Conservation (phyloP, 768 basidiomycete species). For the Lactarius akahatsu region DNA sequence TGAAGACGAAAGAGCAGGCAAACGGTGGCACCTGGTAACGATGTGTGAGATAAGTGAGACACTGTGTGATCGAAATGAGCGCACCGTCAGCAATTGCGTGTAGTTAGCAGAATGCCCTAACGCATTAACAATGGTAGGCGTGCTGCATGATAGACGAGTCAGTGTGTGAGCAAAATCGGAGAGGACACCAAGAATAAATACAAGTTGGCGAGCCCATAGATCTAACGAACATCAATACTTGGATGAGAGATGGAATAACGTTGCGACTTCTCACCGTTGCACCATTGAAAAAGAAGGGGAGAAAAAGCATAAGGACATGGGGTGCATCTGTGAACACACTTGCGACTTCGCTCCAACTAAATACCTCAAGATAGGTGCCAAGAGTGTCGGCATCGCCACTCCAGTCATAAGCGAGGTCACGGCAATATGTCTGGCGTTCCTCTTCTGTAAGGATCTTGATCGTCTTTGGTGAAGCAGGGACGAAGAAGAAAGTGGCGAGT, state of each 20-base stretch:
- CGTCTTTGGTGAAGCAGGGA: conserved; percentile 42
- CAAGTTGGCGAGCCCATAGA: conserved; percentile 34
- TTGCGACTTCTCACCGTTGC: conserved; percentile 40
- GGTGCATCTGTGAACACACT: conserved; percentile 46
- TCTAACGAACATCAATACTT: conserved; percentile 14
- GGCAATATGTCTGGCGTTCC: conserved; percentile 42
- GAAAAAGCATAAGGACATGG: conserved; percentile 53
- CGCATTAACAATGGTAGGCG: conserved; percentile 33
- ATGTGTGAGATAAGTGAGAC: not conserved
- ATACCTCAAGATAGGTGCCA: conserved; percentile 44
- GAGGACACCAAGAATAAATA: conserved; percentile 17
- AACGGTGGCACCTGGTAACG: conserved; percentile 35
- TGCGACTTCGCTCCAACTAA: conserved; percentile 58
- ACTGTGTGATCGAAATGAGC: not conserved
- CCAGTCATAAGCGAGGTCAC: conserved; percentile 40
- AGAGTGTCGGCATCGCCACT: conserved; percentile 38
- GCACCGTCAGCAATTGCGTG: conserved; percentile 36
- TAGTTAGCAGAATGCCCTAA: conserved; percentile 34
- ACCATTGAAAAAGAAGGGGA: conserved; percentile 55
- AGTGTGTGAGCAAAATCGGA: not conserved
- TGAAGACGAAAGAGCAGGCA: conserved; percentile 33
- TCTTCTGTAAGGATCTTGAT: conserved; percentile 51
- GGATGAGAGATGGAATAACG: not conserved
- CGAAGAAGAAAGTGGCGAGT: conserved; percentile 49
- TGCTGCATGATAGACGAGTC: conserved; percentile 26